A percentile compares a stretch with the other conserved stretches of the same genome.
These are phyloP conservation scores for Hura crepitans DNA, from an alignment of 441 rosid genomes.

Conservation along the genomic window DNA sequence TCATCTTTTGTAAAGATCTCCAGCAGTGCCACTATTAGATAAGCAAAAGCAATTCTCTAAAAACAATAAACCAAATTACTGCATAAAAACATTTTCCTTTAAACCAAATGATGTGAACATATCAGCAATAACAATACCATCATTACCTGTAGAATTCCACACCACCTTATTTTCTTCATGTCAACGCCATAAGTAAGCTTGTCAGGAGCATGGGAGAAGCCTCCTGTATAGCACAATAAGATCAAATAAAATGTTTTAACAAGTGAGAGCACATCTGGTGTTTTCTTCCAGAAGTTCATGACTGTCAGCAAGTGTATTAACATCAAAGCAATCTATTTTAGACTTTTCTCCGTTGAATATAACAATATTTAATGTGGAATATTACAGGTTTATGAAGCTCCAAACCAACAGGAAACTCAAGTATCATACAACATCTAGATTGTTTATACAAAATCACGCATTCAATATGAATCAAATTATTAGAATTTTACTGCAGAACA, in stretches of 20 bases:
- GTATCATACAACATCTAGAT: not conserved
- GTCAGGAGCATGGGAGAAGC: slow-evolving; percentile 86
- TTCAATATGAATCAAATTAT: not conserved
- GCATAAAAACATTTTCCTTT: not conserved
- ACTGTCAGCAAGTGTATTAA: not conserved
- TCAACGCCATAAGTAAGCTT: slow-evolving; percentile 69
- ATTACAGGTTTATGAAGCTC: not conserved
- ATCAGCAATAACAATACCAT: not conserved
- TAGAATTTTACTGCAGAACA: not conserved
- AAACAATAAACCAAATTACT: slow-evolving; percentile 9
- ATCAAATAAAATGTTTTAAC: not conserved
- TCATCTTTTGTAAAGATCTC: slow-evolving; percentile 54
- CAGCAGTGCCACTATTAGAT: slow-evolving; percentile 54
- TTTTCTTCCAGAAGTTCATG: not conserved
- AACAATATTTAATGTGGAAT: not conserved
- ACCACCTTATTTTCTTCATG: slow-evolving; percentile 60
- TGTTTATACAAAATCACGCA: not conserved
- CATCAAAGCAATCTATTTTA: not conserved
- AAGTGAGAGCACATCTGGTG: not conserved
- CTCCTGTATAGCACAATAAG: slow-evolving; percentile 43
- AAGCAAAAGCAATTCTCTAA: slow-evolving; percentile 87
- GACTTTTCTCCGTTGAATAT: not conserved
- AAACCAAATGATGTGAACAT: not conserved
- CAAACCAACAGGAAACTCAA: not conserved
- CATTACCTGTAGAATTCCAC: slow-evolving; percentile 87